Evolutionary conservation across 345 rosid species (phyloP).

Genomic region (Noccaea bulbosa): DNA sequence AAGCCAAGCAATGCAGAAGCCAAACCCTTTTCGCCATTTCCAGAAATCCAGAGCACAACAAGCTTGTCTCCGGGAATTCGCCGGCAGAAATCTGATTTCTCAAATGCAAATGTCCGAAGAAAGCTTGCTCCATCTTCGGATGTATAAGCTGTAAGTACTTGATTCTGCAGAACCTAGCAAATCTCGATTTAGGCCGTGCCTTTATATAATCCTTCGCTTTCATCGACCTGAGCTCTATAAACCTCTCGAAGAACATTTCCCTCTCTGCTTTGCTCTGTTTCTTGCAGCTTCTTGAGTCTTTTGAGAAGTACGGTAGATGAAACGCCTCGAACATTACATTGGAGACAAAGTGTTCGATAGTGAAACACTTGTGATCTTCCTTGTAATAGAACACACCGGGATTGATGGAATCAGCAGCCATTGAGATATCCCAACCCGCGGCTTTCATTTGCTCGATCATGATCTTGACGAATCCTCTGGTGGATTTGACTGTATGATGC

Average conservation of each 20-base stretch:
- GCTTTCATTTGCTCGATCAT: slow-evolving; percentile 72
- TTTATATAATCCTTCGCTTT: slow-evolving; percentile 58
- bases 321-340: slow-evolving; percentile 71
- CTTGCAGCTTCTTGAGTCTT: slow-evolving; percentile 45
- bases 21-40: slow-evolving; percentile 89
- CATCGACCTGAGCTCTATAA: slow-evolving; percentile 62
- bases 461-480: slow-evolving; percentile 67
- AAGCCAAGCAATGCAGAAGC: slow-evolving; percentile 88
- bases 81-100: slow-evolving; percentile 57
- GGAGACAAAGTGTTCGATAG: slow-evolving; percentile 77
- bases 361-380: slow-evolving; percentile 76
- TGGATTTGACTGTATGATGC: slow-evolving; percentile 64
- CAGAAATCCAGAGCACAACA: slow-evolving; percentile 58
- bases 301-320: slow-evolving; percentile 54
- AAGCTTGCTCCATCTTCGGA: slow-evolving; percentile 77
- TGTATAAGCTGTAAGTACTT: slow-evolving; percentile 77
- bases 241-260: slow-evolving; percentile 59
- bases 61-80: slow-evolving; percentile 64
- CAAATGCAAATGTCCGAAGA: slow-evolving; percentile 60
- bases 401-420: slow-evolving; percentile 67
- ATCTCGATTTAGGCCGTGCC: slow-evolving; percentile 65
- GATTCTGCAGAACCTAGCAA: slow-evolving; percentile 64
- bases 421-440: slow-evolving; percentile 70
- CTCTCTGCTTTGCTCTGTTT: slow-evolving; percentile 41
- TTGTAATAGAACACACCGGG: slow-evolving; percentile 63